Evolutionary conservation across 2,329 filamentous ascomycete genomes (phyloP), one percentile per base, ranked within the genome.

Genomic region (Clarireedia sp.): DNA sequence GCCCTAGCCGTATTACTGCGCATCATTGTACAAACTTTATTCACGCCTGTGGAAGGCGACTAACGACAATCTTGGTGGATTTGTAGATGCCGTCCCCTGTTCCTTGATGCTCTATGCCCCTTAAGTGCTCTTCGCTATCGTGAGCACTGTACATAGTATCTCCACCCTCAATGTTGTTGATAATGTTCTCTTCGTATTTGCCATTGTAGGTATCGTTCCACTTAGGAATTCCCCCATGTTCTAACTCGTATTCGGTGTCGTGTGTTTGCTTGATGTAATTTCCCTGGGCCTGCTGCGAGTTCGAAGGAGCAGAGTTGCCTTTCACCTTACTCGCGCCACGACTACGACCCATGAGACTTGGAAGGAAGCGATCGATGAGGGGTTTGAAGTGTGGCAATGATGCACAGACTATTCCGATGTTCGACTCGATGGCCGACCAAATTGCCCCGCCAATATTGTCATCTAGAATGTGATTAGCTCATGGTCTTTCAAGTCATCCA

Each of bases 311-410:
- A 8, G 37, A 45, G 8, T 17, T 9, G 19, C 14, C 43, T 24
- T 46, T 46, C 24, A 21, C 43, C 23, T 41, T 23, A 14, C 44
- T 48, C 5, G 12, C 51, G 23, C 44, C 44, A 1, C 7, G 4
- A 5, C 44, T 41, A 5, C 51, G 51, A 3, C 51, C 44, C 36
- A 54, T 54, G 3, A 54, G 14, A n/a, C 24, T 19, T 2, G 44
- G 51, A 9, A 54, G 38, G 36, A 43, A 54, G 7, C 43, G 44
- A 12, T 54, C 51, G 33, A 54, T 41, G 16, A 54, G 51, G 4
- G 51, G 51, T 24, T 54, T 54, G 44, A 54, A 48, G 23, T 48
- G 51, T 10, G 53, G 53, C 14, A 55, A 26, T 16, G 46, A 55
- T 12, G 53, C 47, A 24, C 53, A 55, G 5, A 55, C 40, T 10